Evolutionary conservation across 129 eudicot species (phyloP).

Genomic region (Chrysanthemum seticuspe): DNA sequence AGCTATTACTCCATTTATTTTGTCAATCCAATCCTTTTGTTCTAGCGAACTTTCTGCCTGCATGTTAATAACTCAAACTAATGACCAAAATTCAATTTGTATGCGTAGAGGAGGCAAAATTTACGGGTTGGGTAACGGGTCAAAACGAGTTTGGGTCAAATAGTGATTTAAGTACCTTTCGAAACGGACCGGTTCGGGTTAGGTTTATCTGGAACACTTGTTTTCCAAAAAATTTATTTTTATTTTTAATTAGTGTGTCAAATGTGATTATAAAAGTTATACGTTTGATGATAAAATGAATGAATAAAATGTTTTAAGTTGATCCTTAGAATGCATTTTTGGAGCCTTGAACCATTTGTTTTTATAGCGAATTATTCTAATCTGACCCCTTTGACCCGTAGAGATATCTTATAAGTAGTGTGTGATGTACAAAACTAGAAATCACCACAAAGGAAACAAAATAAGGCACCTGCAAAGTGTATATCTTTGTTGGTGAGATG

Average conservation of each 20-base stretch:
- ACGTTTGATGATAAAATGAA: background rate
- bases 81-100: background rate
- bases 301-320: too few species aligned
- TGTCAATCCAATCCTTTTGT: slow-evolving; percentile 94
- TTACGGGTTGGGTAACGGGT: background rate
- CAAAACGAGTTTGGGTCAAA: background rate
- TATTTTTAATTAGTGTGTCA: background rate
- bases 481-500: slow-evolving; percentile 82
- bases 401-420: background rate
- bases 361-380: background rate
- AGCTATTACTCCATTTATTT: slow-evolving; percentile 87
- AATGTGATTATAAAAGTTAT: background rate
- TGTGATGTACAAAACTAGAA: too few species aligned
- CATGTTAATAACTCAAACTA: slow-evolving; percentile 23
- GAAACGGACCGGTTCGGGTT: background rate
- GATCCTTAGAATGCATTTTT: too few species aligned
- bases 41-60: slow-evolving; percentile 88
- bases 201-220: background rate
- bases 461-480: slow-evolving; percentile 77
- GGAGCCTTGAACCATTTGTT: background rate
- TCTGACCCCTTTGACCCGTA: background rate
- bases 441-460: background rate
- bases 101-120: background rate
- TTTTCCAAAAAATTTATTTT: background rate
- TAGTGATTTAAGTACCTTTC: background rate